Base-by-base conservation (phyloP, 768 basidiomycete genomes). In the Lactifluus echinatus region DNA sequence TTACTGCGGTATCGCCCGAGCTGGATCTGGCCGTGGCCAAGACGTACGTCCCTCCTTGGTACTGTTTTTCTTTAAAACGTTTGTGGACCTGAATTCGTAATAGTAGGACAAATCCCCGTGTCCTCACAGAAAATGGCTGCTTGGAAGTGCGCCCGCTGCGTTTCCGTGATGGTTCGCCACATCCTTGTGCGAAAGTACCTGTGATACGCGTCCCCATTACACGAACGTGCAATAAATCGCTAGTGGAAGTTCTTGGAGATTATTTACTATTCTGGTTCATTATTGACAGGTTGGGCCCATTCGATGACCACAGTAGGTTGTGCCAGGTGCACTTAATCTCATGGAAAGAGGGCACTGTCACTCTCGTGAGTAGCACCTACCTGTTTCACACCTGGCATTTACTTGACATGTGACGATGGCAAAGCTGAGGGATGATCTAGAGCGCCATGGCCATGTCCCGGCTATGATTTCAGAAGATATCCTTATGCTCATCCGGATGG, bases 271-370 rank as follows among this genome's bases (percentile, higher is more conserved):
- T 37, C 3, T 55, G 54, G 46, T 21, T 55, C 45, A 8, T 7
- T 31, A n/a, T n/a, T n/a, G 31, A 31, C 31, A 31, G 10, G 10
- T 31, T 10, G 5, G 39, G 39, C 24, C n/a, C 34, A 17, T 24
- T 43, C 10, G 12, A 17, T 8, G 26, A 19, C 0, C 24, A 39
- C 8, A 15, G 12, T 17, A 40, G 36, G 12, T 3, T 48, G 17
- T 23, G 29, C 29, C 42, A 39, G 34, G 1, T 39, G 6, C 21
- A 45, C 37, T 19, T 57, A 50, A 47, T 57, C 8, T 37, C 39
- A 43, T 58, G 57, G 57, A 58, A 58, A 45, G 39, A 33, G 15
- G 45, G 50, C 33, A 33, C n/a, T 7, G 23, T 57, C 34, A 37
- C 44, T 14, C 34, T 50, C 19, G 48, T 56, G 33, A 42, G 55